Conservation (phyloP, 2,329 filamentous ascomycete genomes). For the Volutella citrinella region DNA sequence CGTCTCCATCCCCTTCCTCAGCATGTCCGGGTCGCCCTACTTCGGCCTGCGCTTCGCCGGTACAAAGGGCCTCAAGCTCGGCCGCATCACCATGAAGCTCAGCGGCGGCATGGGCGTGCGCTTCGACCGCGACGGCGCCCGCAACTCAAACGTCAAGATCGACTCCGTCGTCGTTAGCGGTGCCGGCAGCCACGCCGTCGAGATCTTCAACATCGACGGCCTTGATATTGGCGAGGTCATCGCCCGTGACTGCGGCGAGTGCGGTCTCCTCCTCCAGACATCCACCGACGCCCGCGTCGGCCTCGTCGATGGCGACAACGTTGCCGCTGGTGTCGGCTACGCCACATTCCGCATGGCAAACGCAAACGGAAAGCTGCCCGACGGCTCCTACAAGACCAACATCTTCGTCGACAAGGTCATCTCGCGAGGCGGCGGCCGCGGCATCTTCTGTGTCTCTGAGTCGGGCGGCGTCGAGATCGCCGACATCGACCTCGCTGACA, state of each 20-base stretch:
- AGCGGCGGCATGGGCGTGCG: slow-evolving; percentile 53
- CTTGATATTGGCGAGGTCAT: slow-evolving; percentile 51
- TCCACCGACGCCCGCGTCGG: slow-evolving; percentile 51
- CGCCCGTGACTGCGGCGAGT: slow-evolving; percentile 52
- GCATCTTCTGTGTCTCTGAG: slow-evolving; percentile 55
- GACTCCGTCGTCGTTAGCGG: slow-evolving; percentile 49
- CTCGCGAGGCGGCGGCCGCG: slow-evolving; percentile 54
- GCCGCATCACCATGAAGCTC: slow-evolving; percentile 53
- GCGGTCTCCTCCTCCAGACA: slow-evolving; percentile 53
- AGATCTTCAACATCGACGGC: slow-evolving; percentile 58
- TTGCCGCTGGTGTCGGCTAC: slow-evolving; percentile 50
- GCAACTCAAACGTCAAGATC: slow-evolving; percentile 53
- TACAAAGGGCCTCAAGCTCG: slow-evolving; percentile 44
- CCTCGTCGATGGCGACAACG: slow-evolving; percentile 55
- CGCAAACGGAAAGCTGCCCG: slow-evolving; percentile 47
- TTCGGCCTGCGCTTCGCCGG: slow-evolving; percentile 57
- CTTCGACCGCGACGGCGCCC: slow-evolving; percentile 52
- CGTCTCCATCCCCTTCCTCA: slow-evolving; percentile 54
- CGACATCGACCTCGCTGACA: slow-evolving; percentile 47
- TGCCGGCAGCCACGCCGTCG: slow-evolving; percentile 53
- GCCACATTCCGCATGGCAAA: slow-evolving; percentile 57
- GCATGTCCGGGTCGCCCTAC: slow-evolving; percentile 56
- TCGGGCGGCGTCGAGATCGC: slow-evolving; percentile 52
- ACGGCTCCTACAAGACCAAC: slow-evolving; percentile 50
- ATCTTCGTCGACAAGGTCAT: slow-evolving; percentile 51